Evolutionary conservation across 345 rosid genomes (phyloP), one percentile per base, ranked within the genome.

Genomic region (Lepidium africanum): DNA sequence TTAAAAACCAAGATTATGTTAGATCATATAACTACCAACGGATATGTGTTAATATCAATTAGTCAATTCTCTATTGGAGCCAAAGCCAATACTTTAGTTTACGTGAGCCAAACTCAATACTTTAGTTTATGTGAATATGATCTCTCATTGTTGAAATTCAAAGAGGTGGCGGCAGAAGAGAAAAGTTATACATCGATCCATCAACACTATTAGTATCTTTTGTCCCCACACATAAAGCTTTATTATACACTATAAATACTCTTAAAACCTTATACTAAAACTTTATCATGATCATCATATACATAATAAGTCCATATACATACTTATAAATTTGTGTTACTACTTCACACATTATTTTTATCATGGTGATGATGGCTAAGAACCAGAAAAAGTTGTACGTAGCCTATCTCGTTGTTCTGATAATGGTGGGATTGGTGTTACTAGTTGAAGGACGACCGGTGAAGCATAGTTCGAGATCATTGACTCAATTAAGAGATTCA

Each of bases 231-330:
- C 17, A 17, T 19, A 49, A 2, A 25, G 52, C 62, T 61, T 52
- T 54, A 37, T 54, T 54, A 25, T 64, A 72, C 67, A 59, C 72
- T 73, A 73, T 73, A 73, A 50, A 73, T 73, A 73, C 77, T 19
- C 66, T 23, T 30, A 21, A 65, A 65, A 19, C 32, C 43, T 1
- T 64, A 30, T 33, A 7, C 64, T 13, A 27, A 30, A 27, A 40
- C 35, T 21, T 39, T 51, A 73, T 65, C 71, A 57, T 49, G 39
- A 64, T 9, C 23, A 55, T n/a, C 38, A 57, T 57, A 55, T 36
- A 48, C 4, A 25, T 25, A 25, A 2, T 30, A 72, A 52, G 15
- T 54, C 55, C 50, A 48, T 49, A 61, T 15, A 23, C 3, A 63
- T 6, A 64, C 27, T 72, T 14, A 41, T 14, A 49, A 19, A 33